Conservation (phyloP, 2,329 filamentous ascomycete genomes). For the Hysterium pulicare region DNA sequence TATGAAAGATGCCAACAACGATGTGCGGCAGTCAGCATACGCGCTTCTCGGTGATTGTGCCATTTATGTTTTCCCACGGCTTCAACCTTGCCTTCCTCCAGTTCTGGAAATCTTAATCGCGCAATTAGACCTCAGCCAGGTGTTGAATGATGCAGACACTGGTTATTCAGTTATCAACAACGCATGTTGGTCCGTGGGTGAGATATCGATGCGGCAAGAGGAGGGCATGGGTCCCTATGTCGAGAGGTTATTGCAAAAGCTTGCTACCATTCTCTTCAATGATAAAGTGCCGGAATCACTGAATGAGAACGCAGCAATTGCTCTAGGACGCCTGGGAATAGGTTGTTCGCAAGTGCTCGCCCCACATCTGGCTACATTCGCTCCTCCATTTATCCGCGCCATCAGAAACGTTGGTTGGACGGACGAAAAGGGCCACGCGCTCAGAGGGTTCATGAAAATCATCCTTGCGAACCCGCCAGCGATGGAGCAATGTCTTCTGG, state of each 20-base stretch:
- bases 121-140: conserved; percentile 71
- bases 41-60: conserved; percentile 92
- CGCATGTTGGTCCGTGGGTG: conserved; percentile 93
- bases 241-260: conserved; percentile 70
- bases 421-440: conserved; percentile 90
- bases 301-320: conserved; percentile 90
- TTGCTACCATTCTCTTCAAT: conserved; percentile 80
- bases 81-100: conserved; percentile 68
- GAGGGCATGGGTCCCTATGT: conserved; percentile 72
- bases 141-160: conserved; percentile 75
- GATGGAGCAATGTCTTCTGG: conserved; percentile 79
- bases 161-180: conserved; percentile 96
- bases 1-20: conserved; percentile 86
- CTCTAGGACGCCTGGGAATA: conserved; percentile 81
- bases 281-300: conserved; percentile 81
- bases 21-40: conserved; percentile 94
- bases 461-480: conserved; percentile 84
- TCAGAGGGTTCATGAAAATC: conserved; percentile 83
- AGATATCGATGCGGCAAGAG: conserved; percentile 79
- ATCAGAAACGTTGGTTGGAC: conserved; percentile 85
- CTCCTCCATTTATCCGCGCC: conserved; percentile 73
- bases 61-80: conserved; percentile 81
- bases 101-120: conserved; percentile 79
- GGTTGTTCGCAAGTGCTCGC: conserved; percentile 73
- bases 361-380: conserved; percentile 74